Evolutionary conservation across 2,329 filamentous ascomycete genomes (phyloP).

Genomic region (Arthrobotrys pseudoclavata): DNA sequence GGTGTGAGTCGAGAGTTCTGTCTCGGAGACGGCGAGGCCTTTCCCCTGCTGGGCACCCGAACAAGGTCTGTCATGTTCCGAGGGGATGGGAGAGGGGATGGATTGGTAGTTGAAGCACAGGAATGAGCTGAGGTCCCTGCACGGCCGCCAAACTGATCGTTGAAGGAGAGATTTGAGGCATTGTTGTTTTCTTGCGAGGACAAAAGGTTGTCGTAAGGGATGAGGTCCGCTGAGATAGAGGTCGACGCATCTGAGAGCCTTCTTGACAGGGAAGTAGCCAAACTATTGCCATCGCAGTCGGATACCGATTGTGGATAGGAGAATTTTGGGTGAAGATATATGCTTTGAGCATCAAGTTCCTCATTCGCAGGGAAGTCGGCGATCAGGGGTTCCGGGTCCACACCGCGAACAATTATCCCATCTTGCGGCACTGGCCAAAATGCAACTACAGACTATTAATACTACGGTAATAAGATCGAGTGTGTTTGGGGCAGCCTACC

Average conservation of each 20-base stretch:
- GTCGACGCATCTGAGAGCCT: constrained; percentile 62
- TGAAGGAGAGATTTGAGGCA: constrained; percentile 25
- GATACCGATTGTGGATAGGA: constrained; percentile 53
- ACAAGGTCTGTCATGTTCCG: constrained; percentile 72
- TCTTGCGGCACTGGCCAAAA: constrained; percentile 57
- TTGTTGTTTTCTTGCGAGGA: constrained; percentile 53
- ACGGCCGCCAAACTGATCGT: constrained; percentile 42
- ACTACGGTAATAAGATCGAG: neutral
- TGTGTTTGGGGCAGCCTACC: constrained; percentile 10
- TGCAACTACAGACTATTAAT: constrained; percentile 34
- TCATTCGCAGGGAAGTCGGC: constrained; percentile 48
- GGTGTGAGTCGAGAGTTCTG: constrained; percentile 74
- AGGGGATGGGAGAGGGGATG: constrained; percentile 76
- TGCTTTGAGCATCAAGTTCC: constrained; percentile 40
- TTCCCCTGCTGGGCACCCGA: constrained; percentile 72
- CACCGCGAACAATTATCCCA: constrained; percentile 56
- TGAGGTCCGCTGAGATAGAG: constrained; percentile 61
- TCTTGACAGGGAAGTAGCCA: constrained; percentile 61
- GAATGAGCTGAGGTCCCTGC: constrained; percentile 21
- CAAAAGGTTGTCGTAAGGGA: constrained; percentile 54
- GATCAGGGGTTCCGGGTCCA: constrained; percentile 48
- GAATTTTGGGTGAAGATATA: constrained; percentile 57
- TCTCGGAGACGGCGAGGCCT: constrained; percentile 78
- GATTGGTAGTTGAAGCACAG: constrained; percentile 70
- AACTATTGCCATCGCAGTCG: constrained; percentile 60